Evolutionary conservation across 352 stramenopile genomes (phyloP).

Genomic region (Phytopythium cucurbitacearum): DNA sequence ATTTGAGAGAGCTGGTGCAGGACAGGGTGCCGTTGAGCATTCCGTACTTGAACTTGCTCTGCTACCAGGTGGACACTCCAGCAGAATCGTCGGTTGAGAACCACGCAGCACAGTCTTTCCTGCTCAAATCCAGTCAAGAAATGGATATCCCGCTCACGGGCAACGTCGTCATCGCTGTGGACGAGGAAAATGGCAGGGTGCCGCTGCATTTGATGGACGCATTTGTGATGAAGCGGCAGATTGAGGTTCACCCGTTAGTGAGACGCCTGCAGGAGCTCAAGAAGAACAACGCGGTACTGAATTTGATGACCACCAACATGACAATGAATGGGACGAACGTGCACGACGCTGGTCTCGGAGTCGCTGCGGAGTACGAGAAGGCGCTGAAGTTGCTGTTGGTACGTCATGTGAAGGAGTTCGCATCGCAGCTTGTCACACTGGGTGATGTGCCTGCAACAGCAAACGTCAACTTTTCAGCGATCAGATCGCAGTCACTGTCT

Average conservation of each 20-base stretch:
- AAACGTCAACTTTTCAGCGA: not conserved
- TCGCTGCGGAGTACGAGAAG: conserved; percentile 43
- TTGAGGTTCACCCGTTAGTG: conserved; percentile 63
- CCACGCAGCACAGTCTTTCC: conserved; percentile 35
- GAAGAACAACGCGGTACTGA: conserved; percentile 30
- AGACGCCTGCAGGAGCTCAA: conserved; percentile 58
- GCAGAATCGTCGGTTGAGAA: conserved; percentile 28
- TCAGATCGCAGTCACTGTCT: conserved; percentile 1
- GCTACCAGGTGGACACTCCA: conserved; percentile 35
- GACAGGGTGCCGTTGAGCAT: conserved; percentile 37
- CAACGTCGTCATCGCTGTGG: conserved; percentile 61
- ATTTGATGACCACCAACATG: conserved; percentile 2
- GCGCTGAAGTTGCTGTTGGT: conserved; percentile 51
- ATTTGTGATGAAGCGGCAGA: conserved; percentile 57
- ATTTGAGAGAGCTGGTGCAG: conserved; percentile 47
- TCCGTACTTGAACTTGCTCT: conserved; percentile 60
- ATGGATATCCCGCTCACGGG: conserved; percentile 17
- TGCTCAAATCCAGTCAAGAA: conserved; percentile 21
- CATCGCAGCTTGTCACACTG: conserved; percentile 51
- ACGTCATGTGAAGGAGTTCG: conserved; percentile 51
- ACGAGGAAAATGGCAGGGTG: conserved; percentile 42
- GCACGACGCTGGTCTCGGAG: conserved; percentile 19
- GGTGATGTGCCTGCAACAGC: conserved; percentile 28
- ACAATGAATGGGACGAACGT: not conserved
- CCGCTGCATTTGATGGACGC: conserved; percentile 60